Conservation (phyloP, 129 eudicot genomes). For the Chrysanthemum lavandulifolium region DNA sequence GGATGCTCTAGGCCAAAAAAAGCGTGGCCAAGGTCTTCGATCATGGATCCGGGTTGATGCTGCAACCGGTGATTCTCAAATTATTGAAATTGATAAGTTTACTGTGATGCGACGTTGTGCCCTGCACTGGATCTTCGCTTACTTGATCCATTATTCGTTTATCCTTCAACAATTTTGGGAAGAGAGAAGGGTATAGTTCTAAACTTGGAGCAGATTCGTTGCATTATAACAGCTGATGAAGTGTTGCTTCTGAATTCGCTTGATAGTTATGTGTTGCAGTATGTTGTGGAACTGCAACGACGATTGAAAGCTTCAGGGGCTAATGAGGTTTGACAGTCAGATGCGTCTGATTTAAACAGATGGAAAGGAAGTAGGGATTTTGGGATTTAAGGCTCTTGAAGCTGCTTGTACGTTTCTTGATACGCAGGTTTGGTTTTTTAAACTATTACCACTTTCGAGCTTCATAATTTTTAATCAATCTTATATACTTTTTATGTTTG, state of each 20-base stretch:
- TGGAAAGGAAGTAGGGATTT: conserved; percentile 58
- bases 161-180: conserved; percentile 88
- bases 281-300: conserved; percentile 84
- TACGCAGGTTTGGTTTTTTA: conserved; percentile 59
- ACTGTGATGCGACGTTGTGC: conserved; percentile 88
- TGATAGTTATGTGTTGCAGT: conserved; percentile 86
- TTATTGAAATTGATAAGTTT: conserved; percentile 87
- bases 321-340: conserved; percentile 74
- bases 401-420: conserved; percentile 94
- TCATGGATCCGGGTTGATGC: conserved; percentile 96
- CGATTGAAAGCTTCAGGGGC: conserved; percentile 51
- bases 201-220: conserved; percentile 93
- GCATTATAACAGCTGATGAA: conserved; percentile 95
- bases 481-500: neutral
- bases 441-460: too few relatives aligned
- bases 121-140: conserved; percentile 93
- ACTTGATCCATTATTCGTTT: conserved; percentile 85
- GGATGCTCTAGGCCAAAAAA: conserved; percentile 71
- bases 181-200: conserved; percentile 98
- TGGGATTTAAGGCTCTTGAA: conserved; percentile 81
- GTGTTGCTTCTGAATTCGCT: conserved; percentile 83
- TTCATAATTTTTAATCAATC: too few relatives aligned
- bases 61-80: conserved; percentile 64
- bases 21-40: conserved; percentile 93
- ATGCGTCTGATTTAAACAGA: conserved; percentile 38